A percentile compares a stretch with the other conserved stretches of the same genome.
phyloP scores from a whole-genome alignment of 768 basidiomycete species.

The Xerocomus brunneocitrinus region DNA sequence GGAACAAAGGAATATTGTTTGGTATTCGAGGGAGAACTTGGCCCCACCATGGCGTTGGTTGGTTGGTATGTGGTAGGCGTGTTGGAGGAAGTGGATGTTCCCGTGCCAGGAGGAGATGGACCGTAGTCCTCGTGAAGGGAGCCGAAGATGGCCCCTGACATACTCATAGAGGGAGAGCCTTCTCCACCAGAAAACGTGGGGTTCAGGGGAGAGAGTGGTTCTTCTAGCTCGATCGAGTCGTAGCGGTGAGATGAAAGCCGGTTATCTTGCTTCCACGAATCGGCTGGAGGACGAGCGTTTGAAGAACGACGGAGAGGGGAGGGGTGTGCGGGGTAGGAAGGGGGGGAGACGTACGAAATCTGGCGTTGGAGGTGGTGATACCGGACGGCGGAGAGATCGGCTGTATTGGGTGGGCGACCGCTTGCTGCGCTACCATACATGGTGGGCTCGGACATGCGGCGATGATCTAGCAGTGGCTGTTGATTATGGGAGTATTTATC shows the following conservation, averaged over 20 bases:
- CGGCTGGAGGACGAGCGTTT: conserved; percentile 43
- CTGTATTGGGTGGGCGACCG: conserved; percentile 29
- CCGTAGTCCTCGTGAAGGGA: conserved; percentile 50
- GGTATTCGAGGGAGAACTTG: conserved; percentile 39
- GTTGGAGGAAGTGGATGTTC: conserved; percentile 53
- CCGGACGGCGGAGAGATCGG: conserved; percentile 32
- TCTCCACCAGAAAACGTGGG: conserved; percentile 46
- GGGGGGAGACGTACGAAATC: conserved; percentile 32
- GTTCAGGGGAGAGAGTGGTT: conserved; percentile 53
- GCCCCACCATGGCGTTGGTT: conserved; percentile 10
- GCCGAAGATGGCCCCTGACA: conserved; percentile 37
- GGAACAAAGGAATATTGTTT: conserved; percentile 84
- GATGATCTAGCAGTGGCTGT: conserved; percentile 46
- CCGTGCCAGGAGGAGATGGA: conserved; percentile 58
- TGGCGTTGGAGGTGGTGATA: conserved; percentile 42
- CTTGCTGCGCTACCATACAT: conserved; percentile 43
- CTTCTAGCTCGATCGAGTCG: conserved; percentile 37
- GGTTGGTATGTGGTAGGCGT: conserved; percentile 29
- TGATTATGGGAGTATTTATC: conserved; percentile 34
- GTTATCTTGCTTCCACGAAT: conserved; percentile 29
- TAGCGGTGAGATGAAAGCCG: conserved; percentile 32
- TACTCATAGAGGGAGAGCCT: conserved; percentile 32
- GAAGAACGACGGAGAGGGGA: conserved; percentile 43
- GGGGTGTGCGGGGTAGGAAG: conserved; percentile 37
- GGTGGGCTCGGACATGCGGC: conserved; percentile 68